Percentiles rank a stretch among this genome's conserved stretches.
Evolutionary conservation across 2,329 filamentous ascomycete species (phyloP).

Genomic region (Penicillium rolfsii): DNA sequence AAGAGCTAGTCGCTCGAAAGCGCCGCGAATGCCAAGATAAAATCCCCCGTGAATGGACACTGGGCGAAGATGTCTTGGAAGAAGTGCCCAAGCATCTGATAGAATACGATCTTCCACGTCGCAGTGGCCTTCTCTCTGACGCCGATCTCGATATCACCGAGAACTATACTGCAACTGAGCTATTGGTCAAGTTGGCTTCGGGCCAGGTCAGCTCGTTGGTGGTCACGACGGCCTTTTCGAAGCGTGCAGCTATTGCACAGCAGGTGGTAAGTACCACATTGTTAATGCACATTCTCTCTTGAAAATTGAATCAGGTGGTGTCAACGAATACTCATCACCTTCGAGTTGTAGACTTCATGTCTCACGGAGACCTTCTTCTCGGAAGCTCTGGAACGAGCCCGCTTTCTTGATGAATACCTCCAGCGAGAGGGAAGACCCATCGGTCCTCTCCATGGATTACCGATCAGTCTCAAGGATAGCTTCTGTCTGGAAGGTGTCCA

Average conservation of each 20-base stretch:
- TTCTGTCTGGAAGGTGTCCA: constrained; percentile 29
- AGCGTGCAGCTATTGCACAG: constrained; percentile 45
- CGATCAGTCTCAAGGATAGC: constrained; percentile 44
- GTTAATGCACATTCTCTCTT: background rate
- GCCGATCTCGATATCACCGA: constrained; percentile 55
- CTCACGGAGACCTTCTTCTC: constrained; percentile 46
- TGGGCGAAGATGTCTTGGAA: constrained; percentile 22
- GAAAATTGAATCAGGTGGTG: background rate
- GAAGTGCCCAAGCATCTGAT: constrained; percentile 22
- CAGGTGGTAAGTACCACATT: constrained; percentile 31
- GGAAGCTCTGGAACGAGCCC: constrained; percentile 42
- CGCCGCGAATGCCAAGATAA: constrained; percentile 34
- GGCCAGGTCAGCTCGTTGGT: constrained; percentile 27
- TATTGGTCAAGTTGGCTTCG: constrained; percentile 25
- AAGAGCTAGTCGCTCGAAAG: constrained; percentile 30
- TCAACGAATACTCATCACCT: background rate
- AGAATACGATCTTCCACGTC: constrained; percentile 24
- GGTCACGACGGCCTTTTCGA: constrained; percentile 44
- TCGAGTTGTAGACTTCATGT: constrained; percentile 32
- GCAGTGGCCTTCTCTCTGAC: constrained; percentile 50
- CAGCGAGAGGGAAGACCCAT: constrained; percentile 32
- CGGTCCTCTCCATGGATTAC: constrained; percentile 47
- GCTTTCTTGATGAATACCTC: constrained; percentile 42
- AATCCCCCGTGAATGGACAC: constrained; percentile 41
- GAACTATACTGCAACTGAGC: constrained; percentile 26